phyloP scores from a whole-genome alignment of 305 asterid genomes.

The Fraxinus sp. region DNA sequence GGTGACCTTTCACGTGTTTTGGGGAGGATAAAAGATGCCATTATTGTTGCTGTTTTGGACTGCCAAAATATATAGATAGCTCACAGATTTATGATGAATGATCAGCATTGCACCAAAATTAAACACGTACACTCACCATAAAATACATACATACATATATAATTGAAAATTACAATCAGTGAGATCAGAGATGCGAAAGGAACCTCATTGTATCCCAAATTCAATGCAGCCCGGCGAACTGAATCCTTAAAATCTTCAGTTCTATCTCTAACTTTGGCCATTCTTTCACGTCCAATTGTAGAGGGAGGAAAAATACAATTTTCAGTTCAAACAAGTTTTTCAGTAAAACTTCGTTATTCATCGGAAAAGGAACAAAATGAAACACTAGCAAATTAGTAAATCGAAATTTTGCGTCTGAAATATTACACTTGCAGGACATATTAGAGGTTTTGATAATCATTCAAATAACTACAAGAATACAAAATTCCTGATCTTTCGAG shows the following conservation, averaged over 20 bases:
- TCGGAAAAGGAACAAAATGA: not conserved
- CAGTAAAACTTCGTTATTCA: not conserved
- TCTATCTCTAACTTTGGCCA: conserved; percentile 81
- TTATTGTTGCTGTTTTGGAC: conserved; percentile 74
- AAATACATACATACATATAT: not conserved
- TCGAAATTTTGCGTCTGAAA: not conserved
- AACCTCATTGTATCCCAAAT: conserved; percentile 78
- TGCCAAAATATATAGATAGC: conserved; percentile 32
- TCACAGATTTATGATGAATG: conserved; percentile 10
- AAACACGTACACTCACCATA: not conserved
- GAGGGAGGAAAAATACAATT: not conserved
- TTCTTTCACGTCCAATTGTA: conserved; percentile 29
- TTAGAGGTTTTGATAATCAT: not conserved
- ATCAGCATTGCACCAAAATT: conserved; percentile 2
- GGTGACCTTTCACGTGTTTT: conserved; percentile 61
- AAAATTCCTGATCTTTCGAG: not conserved
- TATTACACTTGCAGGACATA: not conserved
- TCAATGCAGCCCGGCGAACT: conserved; percentile 66
- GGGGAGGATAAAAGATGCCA: conserved; percentile 83
- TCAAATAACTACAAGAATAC: not conserved
- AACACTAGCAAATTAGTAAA: not conserved
- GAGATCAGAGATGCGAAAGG: conserved; percentile 3
- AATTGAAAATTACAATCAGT: not conserved
- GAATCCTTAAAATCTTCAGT: conserved; percentile 91
- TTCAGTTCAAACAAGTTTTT: conserved; percentile 5